Conservation (phyloP, 345 rosid genomes). For the Rhizophora mangle region DNA sequence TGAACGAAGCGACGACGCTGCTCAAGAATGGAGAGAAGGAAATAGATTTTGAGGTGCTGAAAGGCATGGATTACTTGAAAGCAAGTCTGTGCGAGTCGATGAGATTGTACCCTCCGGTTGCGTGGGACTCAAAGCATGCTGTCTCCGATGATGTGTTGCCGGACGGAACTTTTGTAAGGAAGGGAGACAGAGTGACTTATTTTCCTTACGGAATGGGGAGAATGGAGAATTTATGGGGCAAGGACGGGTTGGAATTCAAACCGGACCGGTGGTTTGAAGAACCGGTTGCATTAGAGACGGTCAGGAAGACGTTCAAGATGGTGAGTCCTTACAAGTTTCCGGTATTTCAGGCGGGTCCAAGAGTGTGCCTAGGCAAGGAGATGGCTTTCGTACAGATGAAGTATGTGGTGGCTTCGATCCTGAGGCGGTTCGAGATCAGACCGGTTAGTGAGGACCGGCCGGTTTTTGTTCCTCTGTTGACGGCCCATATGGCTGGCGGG, state of each 20-base stretch:
- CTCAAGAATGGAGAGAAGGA: constrained; percentile 12
- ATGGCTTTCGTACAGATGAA: constrained; percentile 81
- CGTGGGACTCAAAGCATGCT: constrained; percentile 35
- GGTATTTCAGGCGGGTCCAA: constrained; percentile 76
- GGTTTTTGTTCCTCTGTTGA: constrained; percentile 25
- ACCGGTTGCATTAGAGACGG: neutral
- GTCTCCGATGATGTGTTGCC: constrained; percentile 23
- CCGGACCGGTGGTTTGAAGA: constrained; percentile 31
- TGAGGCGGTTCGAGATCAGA: constrained; percentile 24
- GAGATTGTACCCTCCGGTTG: constrained; percentile 34
- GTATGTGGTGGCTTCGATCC: constrained; percentile 43
- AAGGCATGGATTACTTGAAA: constrained; percentile 27
- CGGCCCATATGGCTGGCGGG: constrained; percentile 37
- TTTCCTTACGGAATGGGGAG: constrained; percentile 36
- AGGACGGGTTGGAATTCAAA: constrained; percentile 23
- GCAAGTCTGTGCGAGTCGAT: constrained; percentile 31
- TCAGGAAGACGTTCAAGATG: neutral
- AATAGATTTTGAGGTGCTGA: constrained; percentile 14
- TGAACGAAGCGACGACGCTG: constrained; percentile 5
- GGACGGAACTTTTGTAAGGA: constrained; percentile 25
- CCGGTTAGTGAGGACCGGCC: constrained; percentile 19
- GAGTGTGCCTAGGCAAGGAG: constrained; percentile 68
- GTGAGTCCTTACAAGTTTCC: constrained; percentile 52
- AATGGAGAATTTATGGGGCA: constrained; percentile 29
- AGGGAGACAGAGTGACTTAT: constrained; percentile 31